Evolutionary conservation across 192 early-diverging fungal species (phyloP).

Genomic region (Coemansia sp.): DNA sequence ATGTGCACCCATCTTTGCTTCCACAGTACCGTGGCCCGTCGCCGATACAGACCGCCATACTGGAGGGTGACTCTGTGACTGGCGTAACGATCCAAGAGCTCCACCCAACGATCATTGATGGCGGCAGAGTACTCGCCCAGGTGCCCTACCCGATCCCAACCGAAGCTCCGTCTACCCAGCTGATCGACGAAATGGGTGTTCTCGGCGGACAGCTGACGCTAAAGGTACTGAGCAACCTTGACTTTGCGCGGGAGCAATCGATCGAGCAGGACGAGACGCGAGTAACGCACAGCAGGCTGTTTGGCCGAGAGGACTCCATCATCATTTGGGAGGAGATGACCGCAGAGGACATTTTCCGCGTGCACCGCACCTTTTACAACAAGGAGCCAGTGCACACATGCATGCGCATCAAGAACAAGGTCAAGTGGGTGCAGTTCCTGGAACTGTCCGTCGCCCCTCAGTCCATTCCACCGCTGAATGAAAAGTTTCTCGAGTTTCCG

Average conservation of each 20-base stretch:
- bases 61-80: slow-evolving; percentile 68
- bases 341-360: slow-evolving; percentile 59
- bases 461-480: slow-evolving; percentile 3
- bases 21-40: slow-evolving; percentile 92
- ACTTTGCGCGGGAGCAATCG: slow-evolving; percentile 50
- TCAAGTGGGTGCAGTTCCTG: slow-evolving; percentile 23
- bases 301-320: slow-evolving; percentile 55
- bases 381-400: slow-evolving; percentile 21
- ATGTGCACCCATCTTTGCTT: slow-evolving; percentile 92
- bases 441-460: slow-evolving; percentile 10
- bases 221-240: slow-evolving; percentile 18
- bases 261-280: slow-evolving; percentile 59
- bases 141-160: slow-evolving; percentile 5
- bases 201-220: slow-evolving; percentile 16
- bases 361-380: slow-evolving; percentile 63
- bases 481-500: slow-evolving; percentile 7
- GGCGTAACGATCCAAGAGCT: slow-evolving; percentile 89
- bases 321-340: slow-evolving; percentile 63
- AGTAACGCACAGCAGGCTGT: slow-evolving; percentile 71
- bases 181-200: slow-evolving; percentile 15
- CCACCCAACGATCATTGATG: slow-evolving; percentile 75
- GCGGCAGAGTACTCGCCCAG: slow-evolving; percentile 77
- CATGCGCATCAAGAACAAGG: slow-evolving; percentile 37
- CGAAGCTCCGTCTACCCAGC: not conserved
- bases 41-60: slow-evolving; percentile 80